phyloP scores from a whole-genome alignment of 139 green algal genomes.

The Chlorella sp. region DNA sequence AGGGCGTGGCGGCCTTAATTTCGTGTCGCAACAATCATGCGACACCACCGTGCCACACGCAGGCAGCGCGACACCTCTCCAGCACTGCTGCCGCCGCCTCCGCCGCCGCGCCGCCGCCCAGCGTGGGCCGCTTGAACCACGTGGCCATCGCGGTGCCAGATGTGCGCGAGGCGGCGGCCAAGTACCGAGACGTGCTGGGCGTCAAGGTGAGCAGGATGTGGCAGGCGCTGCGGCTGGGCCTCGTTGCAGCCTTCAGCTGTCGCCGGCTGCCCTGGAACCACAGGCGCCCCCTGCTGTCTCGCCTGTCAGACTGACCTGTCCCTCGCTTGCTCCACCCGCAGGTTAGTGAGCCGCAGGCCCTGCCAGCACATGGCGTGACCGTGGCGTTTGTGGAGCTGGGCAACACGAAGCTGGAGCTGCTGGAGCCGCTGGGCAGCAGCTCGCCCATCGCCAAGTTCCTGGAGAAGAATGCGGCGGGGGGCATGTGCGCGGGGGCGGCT shows the following conservation, averaged over 20 bases:
- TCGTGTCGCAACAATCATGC: not conserved
- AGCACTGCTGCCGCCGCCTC: not conserved
- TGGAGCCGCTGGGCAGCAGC: constrained; percentile 64
- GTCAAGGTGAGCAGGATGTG: constrained; percentile 22
- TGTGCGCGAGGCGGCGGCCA: constrained; percentile 53
- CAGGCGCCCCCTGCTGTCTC: too few relatives aligned
- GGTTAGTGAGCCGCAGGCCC: constrained; percentile 57
- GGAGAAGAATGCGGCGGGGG: constrained; percentile 60
- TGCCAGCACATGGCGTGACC: constrained; percentile 70
- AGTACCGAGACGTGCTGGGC: constrained; percentile 62
- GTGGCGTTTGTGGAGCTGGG: constrained; percentile 74
- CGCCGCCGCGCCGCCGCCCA: not conserved
- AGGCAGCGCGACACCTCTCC: not conserved
- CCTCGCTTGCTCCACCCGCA: not conserved
- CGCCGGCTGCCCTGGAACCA: too few relatives aligned
- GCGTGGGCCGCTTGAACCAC: constrained; percentile 66
- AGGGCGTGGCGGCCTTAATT: too few relatives aligned
- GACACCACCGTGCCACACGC: not conserved
- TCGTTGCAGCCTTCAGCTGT: too few relatives aligned
- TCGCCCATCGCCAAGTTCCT: constrained; percentile 70
- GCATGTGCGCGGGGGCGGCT: constrained; percentile 37
- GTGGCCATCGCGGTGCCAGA: constrained; percentile 74
- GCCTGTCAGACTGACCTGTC: too few relatives aligned
- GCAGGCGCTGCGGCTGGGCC: too few relatives aligned
- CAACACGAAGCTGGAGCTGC: constrained; percentile 73